Percentiles rank a stretch among this genome's conserved stretches.
These are phyloP conservation scores for Gastrolobium villosum DNA, from an alignment of 306 rosid genomes.

Conservation along the genomic window DNA sequence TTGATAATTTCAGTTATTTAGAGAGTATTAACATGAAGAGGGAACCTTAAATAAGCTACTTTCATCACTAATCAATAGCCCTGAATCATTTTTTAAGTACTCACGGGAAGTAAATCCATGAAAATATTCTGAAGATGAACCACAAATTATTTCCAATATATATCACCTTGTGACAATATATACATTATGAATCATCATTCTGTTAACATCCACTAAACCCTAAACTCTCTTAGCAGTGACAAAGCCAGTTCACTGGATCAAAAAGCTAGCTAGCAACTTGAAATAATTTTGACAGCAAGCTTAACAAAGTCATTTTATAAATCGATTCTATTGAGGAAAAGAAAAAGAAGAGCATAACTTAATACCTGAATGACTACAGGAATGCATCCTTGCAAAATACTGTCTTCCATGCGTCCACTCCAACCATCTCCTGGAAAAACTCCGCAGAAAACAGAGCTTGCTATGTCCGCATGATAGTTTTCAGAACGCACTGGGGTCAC, in stretches of 20 bases:
- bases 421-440: conserved; percentile 95
- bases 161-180: background rate
- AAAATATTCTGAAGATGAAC: conserved; percentile 22
- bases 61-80: conserved; percentile 32
- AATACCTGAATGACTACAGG: conserved; percentile 91
- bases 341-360: background rate
- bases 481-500: conserved; percentile 75
- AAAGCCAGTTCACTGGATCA: conserved; percentile 13
- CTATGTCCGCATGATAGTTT: conserved; percentile 72
- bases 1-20: conserved; percentile 29
- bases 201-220: background rate
- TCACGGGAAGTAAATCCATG: background rate
- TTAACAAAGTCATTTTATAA: conserved; percentile 12
- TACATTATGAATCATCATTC: background rate
- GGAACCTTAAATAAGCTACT: conserved; percentile 32
- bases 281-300: background rate
- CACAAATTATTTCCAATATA: conserved; percentile 1
- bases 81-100: conserved; percentile 33
- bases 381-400: conserved; percentile 93
- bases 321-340: background rate
- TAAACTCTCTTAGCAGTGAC: conserved; percentile 13
- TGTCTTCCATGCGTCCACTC: conserved; percentile 97
- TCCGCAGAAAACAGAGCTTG: conserved; percentile 85
- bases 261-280: conserved; percentile 33
- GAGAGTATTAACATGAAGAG: conserved; percentile 29